Conservation (phyloP, 441 rosid species). For the Raphanus hybrid region DNA sequence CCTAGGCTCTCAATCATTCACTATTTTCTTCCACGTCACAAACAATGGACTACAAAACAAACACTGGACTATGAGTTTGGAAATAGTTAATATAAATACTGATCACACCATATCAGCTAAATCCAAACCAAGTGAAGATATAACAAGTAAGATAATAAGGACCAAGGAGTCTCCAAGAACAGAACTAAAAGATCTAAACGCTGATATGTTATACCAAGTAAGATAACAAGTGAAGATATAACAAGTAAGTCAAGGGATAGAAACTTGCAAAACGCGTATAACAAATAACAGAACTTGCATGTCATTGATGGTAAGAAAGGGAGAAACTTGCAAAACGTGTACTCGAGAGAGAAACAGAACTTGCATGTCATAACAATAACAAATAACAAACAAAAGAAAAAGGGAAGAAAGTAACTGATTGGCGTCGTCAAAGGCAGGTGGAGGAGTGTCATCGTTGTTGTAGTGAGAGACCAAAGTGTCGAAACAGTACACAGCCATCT, state of each 20-base stretch:
- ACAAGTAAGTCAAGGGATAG: too few species aligned
- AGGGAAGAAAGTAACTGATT: conserved; percentile 55
- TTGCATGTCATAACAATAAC: conserved; percentile 19
- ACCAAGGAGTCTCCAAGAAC: too few species aligned
- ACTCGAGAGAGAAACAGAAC: conserved; percentile 15
- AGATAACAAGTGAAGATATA: too few species aligned
- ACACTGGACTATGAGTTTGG: not conserved
- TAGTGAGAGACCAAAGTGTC: conserved; percentile 90
- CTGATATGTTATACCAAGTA: too few species aligned
- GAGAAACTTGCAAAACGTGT: too few species aligned
- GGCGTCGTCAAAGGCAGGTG: conserved; percentile 87
- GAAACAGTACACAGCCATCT: conserved; percentile 97
- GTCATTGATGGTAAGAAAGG: too few species aligned
- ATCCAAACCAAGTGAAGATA: too few species aligned
- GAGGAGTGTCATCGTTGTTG: conserved; percentile 82
- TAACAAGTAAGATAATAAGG: too few species aligned
- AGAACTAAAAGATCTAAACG: too few species aligned
- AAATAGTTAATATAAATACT: not conserved
- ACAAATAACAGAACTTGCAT: too few species aligned
- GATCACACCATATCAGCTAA: too few species aligned
- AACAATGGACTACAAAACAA: conserved; percentile 75
- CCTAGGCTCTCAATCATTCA: conserved; percentile 89
- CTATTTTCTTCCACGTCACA: conserved; percentile 95
- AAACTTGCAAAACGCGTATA: too few species aligned
- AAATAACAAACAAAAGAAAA: not conserved